Conservation (phyloP, 1,284 basidiomycete genomes). For the Nidula niveotomentosa region DNA sequence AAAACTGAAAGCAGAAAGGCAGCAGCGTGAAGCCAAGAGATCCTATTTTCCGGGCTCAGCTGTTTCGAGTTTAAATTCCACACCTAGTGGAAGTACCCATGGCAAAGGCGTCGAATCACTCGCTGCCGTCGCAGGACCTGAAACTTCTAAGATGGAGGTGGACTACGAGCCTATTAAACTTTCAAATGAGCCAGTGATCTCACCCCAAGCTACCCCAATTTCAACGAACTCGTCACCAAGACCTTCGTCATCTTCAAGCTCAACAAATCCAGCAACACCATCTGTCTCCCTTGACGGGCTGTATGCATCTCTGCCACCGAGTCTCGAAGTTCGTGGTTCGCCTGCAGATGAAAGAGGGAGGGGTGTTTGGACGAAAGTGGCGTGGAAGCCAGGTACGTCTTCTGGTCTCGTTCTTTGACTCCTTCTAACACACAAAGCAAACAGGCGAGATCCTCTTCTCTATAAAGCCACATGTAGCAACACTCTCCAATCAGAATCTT, state of each 20-base stretch:
- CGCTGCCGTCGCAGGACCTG: neutral
- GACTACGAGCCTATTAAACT: neutral
- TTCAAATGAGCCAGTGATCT: neutral
- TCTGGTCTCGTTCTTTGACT: neutral
- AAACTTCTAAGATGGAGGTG: neutral
- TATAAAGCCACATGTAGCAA: constrained; percentile 58
- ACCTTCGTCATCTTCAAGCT: neutral
- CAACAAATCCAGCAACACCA: neutral
- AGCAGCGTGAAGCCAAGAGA: constrained; percentile 3
- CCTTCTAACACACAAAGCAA: neutral
- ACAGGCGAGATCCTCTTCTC: constrained; percentile 62
- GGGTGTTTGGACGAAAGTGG: constrained; percentile 36
- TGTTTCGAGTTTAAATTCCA: neutral
- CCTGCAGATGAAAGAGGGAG: constrained; percentile 22
- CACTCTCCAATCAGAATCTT: constrained; percentile 67
- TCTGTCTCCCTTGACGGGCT: constrained; percentile 2
- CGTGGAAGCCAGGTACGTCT: constrained; percentile 36
- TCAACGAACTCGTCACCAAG: neutral
- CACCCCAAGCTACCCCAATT: neutral
- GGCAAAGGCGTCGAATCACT: neutral
- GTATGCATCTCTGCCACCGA: constrained; percentile 5
- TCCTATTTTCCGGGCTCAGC: neutral
- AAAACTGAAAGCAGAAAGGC: constrained; percentile 1
- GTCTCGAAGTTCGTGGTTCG: constrained; percentile 2
- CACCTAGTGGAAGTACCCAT: neutral